Percentiles rank a stretch among this genome's conserved stretches.
These are phyloP conservation scores for Flaveria trinervia DNA, from an alignment of 129 eudicot species.

Conservation along the genomic window DNA sequence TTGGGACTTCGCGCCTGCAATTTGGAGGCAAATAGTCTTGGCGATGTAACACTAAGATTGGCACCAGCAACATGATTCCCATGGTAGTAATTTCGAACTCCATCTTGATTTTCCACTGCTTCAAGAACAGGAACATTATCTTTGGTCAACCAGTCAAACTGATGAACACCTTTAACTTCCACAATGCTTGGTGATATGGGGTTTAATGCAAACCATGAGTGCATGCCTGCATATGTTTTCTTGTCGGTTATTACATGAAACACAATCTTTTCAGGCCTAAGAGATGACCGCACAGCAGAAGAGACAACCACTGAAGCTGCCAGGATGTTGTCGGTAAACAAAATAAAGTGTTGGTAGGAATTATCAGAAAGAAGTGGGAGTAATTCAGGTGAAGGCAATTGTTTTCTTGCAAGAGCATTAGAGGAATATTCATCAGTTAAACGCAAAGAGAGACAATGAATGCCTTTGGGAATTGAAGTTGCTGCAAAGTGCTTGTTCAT, in stretches of 20 bases:
- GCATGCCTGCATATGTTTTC: conserved; percentile 99
- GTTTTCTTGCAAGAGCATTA: conserved; percentile 93
- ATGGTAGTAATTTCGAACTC: conserved; percentile 74
- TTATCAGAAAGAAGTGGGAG: conserved; percentile 92
- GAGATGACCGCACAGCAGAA: conserved; percentile 77
- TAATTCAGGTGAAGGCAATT: conserved; percentile 87
- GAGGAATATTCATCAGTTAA: conserved; percentile 96
- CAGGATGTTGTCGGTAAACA: conserved; percentile 86
- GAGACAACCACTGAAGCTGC: conserved; percentile 97
- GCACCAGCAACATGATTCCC: conserved; percentile 83
- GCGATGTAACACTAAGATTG: conserved; percentile 79
- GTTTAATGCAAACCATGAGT: conserved; percentile 96
- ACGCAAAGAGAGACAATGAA: conserved; percentile 87
- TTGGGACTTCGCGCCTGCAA: conserved; percentile 95
- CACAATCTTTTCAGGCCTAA: conserved; percentile 72
- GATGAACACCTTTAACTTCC: conserved; percentile 97
- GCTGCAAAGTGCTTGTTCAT: conserved; percentile 95
- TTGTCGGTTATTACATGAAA: conserved; percentile 97
- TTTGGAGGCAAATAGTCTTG: conserved; percentile 80
- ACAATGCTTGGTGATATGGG: conserved; percentile 74
- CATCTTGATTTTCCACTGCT: conserved; percentile 81
- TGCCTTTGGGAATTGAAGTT: conserved; percentile 86
- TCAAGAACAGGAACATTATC: conserved; percentile 97
- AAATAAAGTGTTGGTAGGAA: conserved; percentile 69
- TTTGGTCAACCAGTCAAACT: conserved; percentile 95